Base-by-base conservation (phyloP, 176 grass and related monocot species). In the Stipa capillata region DNA sequence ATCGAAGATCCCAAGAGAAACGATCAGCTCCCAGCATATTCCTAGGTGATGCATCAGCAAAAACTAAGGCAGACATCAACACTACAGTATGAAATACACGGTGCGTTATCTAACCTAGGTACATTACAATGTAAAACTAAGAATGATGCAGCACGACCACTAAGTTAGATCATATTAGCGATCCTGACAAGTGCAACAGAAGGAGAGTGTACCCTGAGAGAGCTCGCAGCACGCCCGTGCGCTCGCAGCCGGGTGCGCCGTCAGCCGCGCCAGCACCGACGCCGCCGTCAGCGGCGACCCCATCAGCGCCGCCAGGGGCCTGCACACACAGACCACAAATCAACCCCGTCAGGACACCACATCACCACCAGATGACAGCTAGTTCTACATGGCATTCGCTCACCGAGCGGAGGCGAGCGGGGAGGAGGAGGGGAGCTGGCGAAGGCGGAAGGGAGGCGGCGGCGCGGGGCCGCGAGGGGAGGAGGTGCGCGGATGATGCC, bases 221-320 rank as follows among this genome's bases (percentile, higher is more conserved):
- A 99, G 97, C 92, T 99, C 97, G 79, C 97, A 99, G 82, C 92
- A 99, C 10, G 90, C 92, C 49, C 97, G 89, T 66, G 74, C 92
- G 81, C 81, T 92, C 32, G 63, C 97, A 0, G 82, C 91, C 6
- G 94, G 75, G 66, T 99, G 97, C 35, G 88, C 91, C 69, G 97
- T 99, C 77, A 98, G 74, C 25, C 96, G 83, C 47, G 90, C 83
- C 44, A 90, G 74, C 54, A 88, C 67, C 48, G 64, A 48, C 33
- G 85, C 65, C 65, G 83, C 44, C 20, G 88, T 89, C 56, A 96
- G 64, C 31, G 72, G 82, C 53, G 87, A 81, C 4, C 82, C 87
- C 87, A 89, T 82, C 77, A 99, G 21, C 65, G 87, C 81, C 55
- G 90, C 97, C 49, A 96, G 60, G 17, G 87, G 65, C 79, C 96